phyloP scores from a whole-genome alignment of 2,329 filamentous ascomycete species.

The Exophiala sp. region DNA sequence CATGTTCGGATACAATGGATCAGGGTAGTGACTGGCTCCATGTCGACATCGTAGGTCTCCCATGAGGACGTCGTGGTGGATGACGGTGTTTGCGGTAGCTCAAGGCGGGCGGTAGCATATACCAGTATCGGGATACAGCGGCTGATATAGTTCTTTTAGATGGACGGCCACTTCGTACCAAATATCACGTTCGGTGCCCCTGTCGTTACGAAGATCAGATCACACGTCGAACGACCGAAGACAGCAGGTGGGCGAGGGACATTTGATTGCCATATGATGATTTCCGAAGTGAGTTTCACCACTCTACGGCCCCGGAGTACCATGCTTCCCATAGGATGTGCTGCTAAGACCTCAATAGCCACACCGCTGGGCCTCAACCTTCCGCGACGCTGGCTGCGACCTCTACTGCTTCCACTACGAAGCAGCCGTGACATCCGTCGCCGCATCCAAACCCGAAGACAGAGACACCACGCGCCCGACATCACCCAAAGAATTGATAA shows the following conservation, averaged over 20 bases:
- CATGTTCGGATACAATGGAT: slow-evolving; percentile 80
- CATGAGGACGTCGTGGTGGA: not conserved
- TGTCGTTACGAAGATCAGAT: slow-evolving; percentile 89
- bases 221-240: slow-evolving; percentile 73
- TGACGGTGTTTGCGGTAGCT: too few species aligned
- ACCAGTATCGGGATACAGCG: not conserved
- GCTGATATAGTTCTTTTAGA: slow-evolving; percentile 33
- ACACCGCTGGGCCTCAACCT: slow-evolving; percentile 96
- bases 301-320: too few species aligned
- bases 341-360: slow-evolving; percentile 55
- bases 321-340: slow-evolving; percentile 4
- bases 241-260: slow-evolving; percentile 74
- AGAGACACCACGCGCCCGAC: slow-evolving; percentile 66
- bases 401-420: slow-evolving; percentile 99
- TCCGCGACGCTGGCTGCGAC: slow-evolving; percentile 89
- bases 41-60: slow-evolving; percentile 72
- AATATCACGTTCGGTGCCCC: slow-evolving; percentile 97
- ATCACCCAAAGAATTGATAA: slow-evolving; percentile 77
- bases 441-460: slow-evolving; percentile 73
- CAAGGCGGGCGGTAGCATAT: not conserved
- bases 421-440: slow-evolving; percentile 78
- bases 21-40: slow-evolving; percentile 90
- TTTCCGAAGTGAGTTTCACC: slow-evolving; percentile 69
- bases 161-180: slow-evolving; percentile 98
- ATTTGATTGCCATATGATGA: slow-evolving; percentile 99